phyloP scores from a whole-genome alignment of 83 land plant genomes.

The Thuja plicata region DNA sequence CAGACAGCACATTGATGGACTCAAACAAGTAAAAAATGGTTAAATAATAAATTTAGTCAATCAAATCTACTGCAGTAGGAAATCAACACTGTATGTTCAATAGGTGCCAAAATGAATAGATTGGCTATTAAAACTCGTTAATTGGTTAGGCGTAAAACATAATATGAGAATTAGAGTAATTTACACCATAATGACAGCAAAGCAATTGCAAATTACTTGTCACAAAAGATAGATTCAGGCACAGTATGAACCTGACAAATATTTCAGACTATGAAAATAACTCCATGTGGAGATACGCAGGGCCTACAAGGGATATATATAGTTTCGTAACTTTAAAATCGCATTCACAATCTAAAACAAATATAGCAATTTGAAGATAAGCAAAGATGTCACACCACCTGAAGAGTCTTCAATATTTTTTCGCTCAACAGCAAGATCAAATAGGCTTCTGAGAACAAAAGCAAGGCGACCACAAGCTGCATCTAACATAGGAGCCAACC shows the following conservation, averaged over 20 bases:
- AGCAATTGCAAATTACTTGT: neutral
- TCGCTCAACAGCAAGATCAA: constrained; percentile 80
- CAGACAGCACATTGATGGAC: neutral
- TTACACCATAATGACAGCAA: neutral
- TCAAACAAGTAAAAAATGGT: neutral
- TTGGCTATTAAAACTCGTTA: neutral
- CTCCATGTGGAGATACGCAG: neutral
- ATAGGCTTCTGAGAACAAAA: constrained; percentile 75
- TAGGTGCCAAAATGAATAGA: neutral
- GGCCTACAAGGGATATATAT: neutral
- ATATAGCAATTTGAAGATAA: neutral
- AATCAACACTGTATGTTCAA: neutral
- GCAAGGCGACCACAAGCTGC: constrained; percentile 87
- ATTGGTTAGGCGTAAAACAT: neutral
- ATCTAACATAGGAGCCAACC: constrained; percentile 89
- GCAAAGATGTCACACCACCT: constrained; percentile 33
- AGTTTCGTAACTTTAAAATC: neutral
- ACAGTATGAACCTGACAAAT: neutral
- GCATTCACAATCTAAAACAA: neutral
- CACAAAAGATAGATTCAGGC: neutral
- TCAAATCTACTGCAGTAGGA: neutral
- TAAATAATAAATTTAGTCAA: neutral
- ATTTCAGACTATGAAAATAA: neutral
- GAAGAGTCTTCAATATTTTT: constrained; percentile 35
- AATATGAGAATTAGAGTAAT: neutral